phyloP scores from a whole-genome alignment of 306 rosid genomes.

The Coriaria nepalensis region DNA sequence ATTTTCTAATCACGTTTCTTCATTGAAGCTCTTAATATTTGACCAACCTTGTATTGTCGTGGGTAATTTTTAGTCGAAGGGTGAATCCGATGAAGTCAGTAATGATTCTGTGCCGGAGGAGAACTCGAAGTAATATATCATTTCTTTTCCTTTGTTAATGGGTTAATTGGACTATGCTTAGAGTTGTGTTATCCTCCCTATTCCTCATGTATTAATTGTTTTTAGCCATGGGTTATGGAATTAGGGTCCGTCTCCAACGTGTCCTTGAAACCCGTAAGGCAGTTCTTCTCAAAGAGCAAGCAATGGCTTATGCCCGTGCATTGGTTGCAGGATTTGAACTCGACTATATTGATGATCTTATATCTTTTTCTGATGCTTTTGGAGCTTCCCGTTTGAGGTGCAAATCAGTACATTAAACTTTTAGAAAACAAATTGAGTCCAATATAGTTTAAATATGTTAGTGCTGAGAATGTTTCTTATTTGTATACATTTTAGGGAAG shows the following conservation, averaged over 20 bases:
- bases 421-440: too few relatives aligned
- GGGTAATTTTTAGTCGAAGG: constrained; percentile 29
- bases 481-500: constrained; percentile 52
- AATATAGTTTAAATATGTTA: constrained; percentile 7
- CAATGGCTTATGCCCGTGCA: constrained; percentile 99
- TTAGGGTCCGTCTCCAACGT: constrained; percentile 82
- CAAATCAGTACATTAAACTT: not conserved
- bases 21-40: constrained; percentile 14
- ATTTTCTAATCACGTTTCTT: constrained; percentile 9
- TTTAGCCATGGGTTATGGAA: constrained; percentile 22
- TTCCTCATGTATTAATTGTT: constrained; percentile 18
- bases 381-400: constrained; percentile 98
- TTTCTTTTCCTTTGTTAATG: not conserved
- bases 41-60: constrained; percentile 13
- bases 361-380: constrained; percentile 77
- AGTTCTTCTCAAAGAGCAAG: constrained; percentile 87
- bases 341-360: constrained; percentile 69
- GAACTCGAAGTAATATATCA: constrained; percentile 60
- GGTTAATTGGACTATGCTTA: constrained; percentile 1
- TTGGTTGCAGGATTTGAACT: constrained; percentile 75
- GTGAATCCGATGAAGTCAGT: constrained; percentile 27
- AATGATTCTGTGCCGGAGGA: constrained; percentile 53
- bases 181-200: not conserved
- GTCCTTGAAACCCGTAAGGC: constrained; percentile 84
- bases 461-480: constrained; percentile 3